Base-by-base conservation (phyloP, 2,329 filamentous ascomycete species). In the Blumeriella jaapii region DNA sequence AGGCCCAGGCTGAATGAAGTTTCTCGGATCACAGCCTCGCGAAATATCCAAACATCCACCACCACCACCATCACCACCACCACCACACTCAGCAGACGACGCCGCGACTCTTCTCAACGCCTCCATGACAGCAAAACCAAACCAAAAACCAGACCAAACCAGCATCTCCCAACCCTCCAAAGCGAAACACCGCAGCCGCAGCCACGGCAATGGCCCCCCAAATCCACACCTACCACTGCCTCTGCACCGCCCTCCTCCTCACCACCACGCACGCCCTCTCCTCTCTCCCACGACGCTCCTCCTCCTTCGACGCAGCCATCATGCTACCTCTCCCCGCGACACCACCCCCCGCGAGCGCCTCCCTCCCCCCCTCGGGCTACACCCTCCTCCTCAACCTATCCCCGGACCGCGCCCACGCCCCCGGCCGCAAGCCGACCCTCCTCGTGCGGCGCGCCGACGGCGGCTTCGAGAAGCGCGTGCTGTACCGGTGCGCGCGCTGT, bases 391-490 rank as follows among this genome's bases (percentile, higher is more conserved):
- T 69, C 0, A 64, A 61, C 2, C 63, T 68, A n/a, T n/a, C n/a
- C n/a, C n/a, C n/a, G n/a, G n/a, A n/a, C n/a, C n/a, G n/a, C n/a
- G n/a, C n/a, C n/a, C n/a, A n/a, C 0, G 50, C 59, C 2, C 56
- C 59, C 0, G 69, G 73, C 39, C 54, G 59, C 1, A 64, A 63
- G 24, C 54, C 67, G 5, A 62, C 64, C 8, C 57, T 78, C 0
- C 59, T 78, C 5, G 59, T 67, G 1, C 61, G 68, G 8, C 64
- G 68, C 42, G 71, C 78, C 39, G 64, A 68, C 42, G 71, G 78
- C 39, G 78, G 78, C 4, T 81, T 81, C 42, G 78, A 82, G 60
- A 81, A 78, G 60, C 58, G 78, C 12, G 61, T 68, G 38, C 47
- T 73, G 4, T 60, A 71, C 44, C 61, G 68, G 14, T 83, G 78